Evolutionary conservation across 345 rosid species (phyloP).

Genomic region (Turritis glabra): DNA sequence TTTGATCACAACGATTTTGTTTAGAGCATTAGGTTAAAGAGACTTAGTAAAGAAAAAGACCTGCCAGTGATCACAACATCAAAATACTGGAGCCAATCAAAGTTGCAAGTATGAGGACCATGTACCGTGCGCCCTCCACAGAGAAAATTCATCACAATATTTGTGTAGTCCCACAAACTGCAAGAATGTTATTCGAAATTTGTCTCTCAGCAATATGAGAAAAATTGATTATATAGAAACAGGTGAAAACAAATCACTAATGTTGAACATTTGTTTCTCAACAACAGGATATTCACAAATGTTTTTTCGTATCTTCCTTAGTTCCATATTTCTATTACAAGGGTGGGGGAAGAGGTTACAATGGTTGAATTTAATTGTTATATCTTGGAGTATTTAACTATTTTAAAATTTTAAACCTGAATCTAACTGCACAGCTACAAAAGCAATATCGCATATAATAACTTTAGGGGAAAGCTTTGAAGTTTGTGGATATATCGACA

Average conservation of each 20-base stretch:
- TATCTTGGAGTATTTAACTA: neutral
- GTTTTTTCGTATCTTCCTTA: neutral
- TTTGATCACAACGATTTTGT: neutral
- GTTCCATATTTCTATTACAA: slow-evolving; percentile 9
- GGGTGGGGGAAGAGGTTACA: neutral
- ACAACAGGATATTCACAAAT: slow-evolving; percentile 5
- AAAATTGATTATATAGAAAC: neutral
- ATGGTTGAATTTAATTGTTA: neutral
- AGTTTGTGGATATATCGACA: neutral
- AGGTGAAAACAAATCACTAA: neutral
- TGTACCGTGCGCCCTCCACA: slow-evolving; percentile 51
- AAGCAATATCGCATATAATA: neutral
- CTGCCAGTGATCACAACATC: slow-evolving; percentile 97
- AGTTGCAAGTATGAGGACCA: slow-evolving; percentile 52
- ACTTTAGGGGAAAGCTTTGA: neutral
- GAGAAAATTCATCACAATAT: slow-evolving; percentile 93
- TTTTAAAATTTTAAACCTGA: neutral
- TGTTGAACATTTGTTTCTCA: neutral
- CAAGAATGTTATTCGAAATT: slow-evolving; percentile 25
- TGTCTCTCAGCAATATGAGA: slow-evolving; percentile 1
- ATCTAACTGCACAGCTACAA: neutral
- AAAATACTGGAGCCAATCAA: slow-evolving; percentile 91
- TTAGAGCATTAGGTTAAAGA: slow-evolving; percentile 17
- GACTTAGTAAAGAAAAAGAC: slow-evolving; percentile 38
- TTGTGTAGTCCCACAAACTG: slow-evolving; percentile 99